Evolutionary conservation across 495 filamentous ascomycete genomes (phyloP), one percentile per base, ranked within the genome.

Genomic region (Penicillium lagena): DNA sequence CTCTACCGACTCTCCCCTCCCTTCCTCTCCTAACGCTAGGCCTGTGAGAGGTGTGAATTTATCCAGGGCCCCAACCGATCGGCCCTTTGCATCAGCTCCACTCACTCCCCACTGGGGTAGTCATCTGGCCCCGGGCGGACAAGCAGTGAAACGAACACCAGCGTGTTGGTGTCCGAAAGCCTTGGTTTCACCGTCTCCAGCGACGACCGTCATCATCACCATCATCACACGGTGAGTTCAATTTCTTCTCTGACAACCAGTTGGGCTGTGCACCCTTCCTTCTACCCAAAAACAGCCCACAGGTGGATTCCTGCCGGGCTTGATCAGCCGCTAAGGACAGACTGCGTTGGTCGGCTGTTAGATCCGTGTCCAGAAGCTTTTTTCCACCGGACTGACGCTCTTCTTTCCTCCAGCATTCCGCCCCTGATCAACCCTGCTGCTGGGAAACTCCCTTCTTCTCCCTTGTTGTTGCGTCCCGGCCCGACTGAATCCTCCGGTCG

Each of bases 271-370:
- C 2, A 22, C 4, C 22, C 22, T 22, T 4, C 22, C 22, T 22
- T 22, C 22, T 22, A 3, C 22, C 22, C 22, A 3, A 22, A 43
- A 31, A 31, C 34, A 58, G 46, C 39, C 55, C 55, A 52, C 55
- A 39, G 47, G 57, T 58, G 55, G 58, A 53, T 58, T 58, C 58
- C 40, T 44, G 35, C 39, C 45, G 54, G 50, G 31, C 35, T 50
- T 51, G 54, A 60, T 60, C 49, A 39, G 54, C 57, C 57, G 58
- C 58, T 53, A 60, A 22, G 22, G 29, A 48, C 22, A 22, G 50
- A 47, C 46, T 47, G 52, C 27, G 33, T 42, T 34, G 40, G 17
- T 45, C 41, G 39, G 35, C 37, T 50, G 32, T 30, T 22, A 38
- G 40, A 37, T 39, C 50, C 54, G 45, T 53, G 31, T 6, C 54